Percentiles rank a stretch among this genome's conserved stretches.
Conservation (phyloP, 768 basidiomycete species). For the Phaeolepiota aurea region DNA sequence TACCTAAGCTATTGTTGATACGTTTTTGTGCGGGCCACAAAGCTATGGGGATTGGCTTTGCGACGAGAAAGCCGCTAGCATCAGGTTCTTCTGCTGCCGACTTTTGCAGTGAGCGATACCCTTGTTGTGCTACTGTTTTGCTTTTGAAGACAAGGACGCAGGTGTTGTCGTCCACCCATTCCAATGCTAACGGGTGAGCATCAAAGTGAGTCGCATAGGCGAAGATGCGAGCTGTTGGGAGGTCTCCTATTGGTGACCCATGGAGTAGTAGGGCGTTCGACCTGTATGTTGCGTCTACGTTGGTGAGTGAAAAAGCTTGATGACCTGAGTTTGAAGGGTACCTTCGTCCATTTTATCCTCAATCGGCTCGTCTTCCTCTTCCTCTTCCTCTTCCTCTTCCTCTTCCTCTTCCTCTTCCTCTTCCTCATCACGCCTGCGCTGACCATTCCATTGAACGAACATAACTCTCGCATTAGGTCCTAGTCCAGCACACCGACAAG, state of each 20-base stretch:
- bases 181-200: conserved; percentile 63
- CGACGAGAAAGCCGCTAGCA: conserved; percentile 49
- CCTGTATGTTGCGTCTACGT: conserved; percentile 39
- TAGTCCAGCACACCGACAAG: conserved; percentile 18
- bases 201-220: conserved; percentile 79
- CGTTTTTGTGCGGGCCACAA: conserved; percentile 78
- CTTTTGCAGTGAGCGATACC: conserved; percentile 44
- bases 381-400: conserved; percentile 25
- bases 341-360: not conserved
- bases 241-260: conserved; percentile 64
- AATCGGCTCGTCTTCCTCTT: conserved; percentile 10
- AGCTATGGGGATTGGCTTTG: conserved; percentile 62
- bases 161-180: conserved; percentile 83
- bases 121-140: conserved; percentile 42
- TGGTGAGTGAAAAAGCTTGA: not conserved
- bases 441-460: conserved; percentile 25
- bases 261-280: conserved; percentile 63
- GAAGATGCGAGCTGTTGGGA: conserved; percentile 72
- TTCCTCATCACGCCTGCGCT: conserved; percentile 36
- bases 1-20: conserved; percentile 63
- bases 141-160: conserved; percentile 71
- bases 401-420: conserved; percentile 24
- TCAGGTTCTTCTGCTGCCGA: conserved; percentile 42
- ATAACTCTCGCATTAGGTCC: conserved; percentile 36
- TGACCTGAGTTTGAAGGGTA: no score